Evolutionary conservation across 2,329 filamentous ascomycete genomes (phyloP), one percentile per base, ranked within the genome.

Genomic region (Aspergillus spinulosporus): DNA sequence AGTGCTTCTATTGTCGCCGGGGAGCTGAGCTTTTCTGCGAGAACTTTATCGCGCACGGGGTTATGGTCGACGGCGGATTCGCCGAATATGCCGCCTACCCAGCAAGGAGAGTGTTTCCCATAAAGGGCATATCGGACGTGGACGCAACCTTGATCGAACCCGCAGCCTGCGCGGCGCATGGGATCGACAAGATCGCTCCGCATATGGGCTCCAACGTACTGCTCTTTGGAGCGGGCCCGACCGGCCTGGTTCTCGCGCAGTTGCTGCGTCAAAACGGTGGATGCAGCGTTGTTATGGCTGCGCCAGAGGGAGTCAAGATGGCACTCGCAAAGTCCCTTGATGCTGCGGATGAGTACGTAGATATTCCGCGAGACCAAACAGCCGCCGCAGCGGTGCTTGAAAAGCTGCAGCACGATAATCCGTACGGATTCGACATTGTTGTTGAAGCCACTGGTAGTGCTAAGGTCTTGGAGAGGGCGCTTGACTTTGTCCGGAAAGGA

Each of bases 391-490:
- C n/a, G n/a, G 28, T 46, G 5, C 44, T 46, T 14, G 29, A 81
- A 43, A 76, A 85, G 65, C 75, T 90, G 59, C 85, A 85, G 75
- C 73, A 76, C 40, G 80, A 84, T 45, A 85, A 90, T 71, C 86
- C 86, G 0, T 85, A 89, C 65, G 88, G 88, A 2, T 90, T 90
- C 67, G 87, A 90, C 62, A 84, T 89, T 61, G 85, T 88, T 21
- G 81, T 88, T 26, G 85, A 89, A 75, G 87, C 87, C 36, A 89
- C 87, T 8, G 88, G 88, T n/a, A 87, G 82, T 50, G 77, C 83
- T 44, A 85, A 84, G 72, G 86, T 90, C 45, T 80, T 90, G 2
- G 87, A 90, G 68, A 82, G 86, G 64, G 78, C 86, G 28, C 88
- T 90, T 71, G 79, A 89, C 73, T 90, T 88, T 69, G 85, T 88